phyloP scores from a whole-genome alignment of 2,329 filamentous ascomycete species.

The Chrysoporthe cubensis region DNA sequence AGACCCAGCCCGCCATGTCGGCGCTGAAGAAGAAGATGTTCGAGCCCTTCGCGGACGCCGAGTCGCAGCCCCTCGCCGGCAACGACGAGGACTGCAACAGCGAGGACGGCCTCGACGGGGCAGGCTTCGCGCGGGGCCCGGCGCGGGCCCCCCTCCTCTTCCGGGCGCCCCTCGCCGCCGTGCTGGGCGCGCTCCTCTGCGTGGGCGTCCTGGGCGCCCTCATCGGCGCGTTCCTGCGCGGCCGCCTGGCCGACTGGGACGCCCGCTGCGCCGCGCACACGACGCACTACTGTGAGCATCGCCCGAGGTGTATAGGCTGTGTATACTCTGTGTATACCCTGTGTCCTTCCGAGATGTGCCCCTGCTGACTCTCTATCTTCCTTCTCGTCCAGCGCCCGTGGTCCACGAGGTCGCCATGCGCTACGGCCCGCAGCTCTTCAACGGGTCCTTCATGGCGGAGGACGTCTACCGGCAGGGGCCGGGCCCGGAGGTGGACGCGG shows the following conservation, averaged over 20 bases:
- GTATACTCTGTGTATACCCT: too few species aligned
- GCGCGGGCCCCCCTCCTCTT: too few species aligned
- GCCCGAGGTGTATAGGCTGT: too few species aligned
- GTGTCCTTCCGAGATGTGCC: neutral
- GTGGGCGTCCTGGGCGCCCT: conserved; percentile 1
- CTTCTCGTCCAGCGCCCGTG: conserved; percentile 38
- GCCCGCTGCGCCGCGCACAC: conserved; percentile 39
- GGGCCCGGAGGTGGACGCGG: conserved; percentile 59
- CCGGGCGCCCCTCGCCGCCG: neutral
- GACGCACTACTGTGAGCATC: conserved; percentile 43
- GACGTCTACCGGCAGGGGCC: conserved; percentile 56
- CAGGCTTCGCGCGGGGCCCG: too few species aligned
- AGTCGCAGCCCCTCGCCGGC: conserved; percentile 13
- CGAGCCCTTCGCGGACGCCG: neutral
- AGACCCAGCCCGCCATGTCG: neutral
- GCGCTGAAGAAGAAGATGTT: neutral
- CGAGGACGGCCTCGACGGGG: neutral
- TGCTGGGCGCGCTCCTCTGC: neutral
- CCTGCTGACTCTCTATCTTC: accelerated
- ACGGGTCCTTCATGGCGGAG: conserved; percentile 61
- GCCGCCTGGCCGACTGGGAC: conserved; percentile 28
- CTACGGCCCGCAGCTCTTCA: conserved; percentile 49
- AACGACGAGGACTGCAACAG: conserved; percentile 1
- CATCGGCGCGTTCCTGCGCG: conserved; percentile 4
- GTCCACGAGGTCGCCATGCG: conserved; percentile 41